Evolutionary conservation across 1,284 basidiomycete species (phyloP), one percentile per base, ranked within the genome.

Genomic region (Moniliophthora roreri): DNA sequence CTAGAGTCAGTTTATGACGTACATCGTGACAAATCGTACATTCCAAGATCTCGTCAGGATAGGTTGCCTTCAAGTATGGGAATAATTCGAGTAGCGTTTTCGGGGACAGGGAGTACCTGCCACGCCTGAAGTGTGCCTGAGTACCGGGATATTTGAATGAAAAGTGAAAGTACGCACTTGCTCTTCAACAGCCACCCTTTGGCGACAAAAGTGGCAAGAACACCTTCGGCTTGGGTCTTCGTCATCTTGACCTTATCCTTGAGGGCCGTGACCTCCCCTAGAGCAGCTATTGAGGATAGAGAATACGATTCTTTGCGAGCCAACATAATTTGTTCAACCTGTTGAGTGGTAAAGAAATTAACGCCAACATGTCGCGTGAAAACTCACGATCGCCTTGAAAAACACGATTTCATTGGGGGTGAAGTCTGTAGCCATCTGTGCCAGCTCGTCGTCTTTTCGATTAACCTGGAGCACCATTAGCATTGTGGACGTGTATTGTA

Each of bases 301-400:
- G 86, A 90, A 66, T 79, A 95, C 0, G 87, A 74, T 61, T 89
- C 82, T 39, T 80, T 78, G 7, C 86, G 82, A 8, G 92, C 88
- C 11, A 87, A 77, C 79, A 94, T 89, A 62, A 95, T 94, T 71
- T 89, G 87, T 62, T 94, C 89, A 39, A 95, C 78, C 92, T 95
- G 56, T 50, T 28, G 36, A 23, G 51, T 37, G 47, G 48, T 48
- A 16, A 38, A 50, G 41, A 18, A 23, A 23, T 37, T 10, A 37
- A 40, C 42, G 16, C 45, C 3, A 18, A 35, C 47, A 41, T 57
- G 46, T 51, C 46, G 7, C 6, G 32, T 37, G 16, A 6, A 44
- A 8, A 70, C 85, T 58, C 63, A 91, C 92, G 53, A 93, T 73
- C 1, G 82, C 82, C 69, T 87, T 91, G 76, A 93, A 93, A 69